Percentiles rank a stretch among this genome's conserved stretches.
These are phyloP conservation scores for Brassica hybrid DNA, from an alignment of 441 rosid genomes.

Conservation along the genomic window DNA sequence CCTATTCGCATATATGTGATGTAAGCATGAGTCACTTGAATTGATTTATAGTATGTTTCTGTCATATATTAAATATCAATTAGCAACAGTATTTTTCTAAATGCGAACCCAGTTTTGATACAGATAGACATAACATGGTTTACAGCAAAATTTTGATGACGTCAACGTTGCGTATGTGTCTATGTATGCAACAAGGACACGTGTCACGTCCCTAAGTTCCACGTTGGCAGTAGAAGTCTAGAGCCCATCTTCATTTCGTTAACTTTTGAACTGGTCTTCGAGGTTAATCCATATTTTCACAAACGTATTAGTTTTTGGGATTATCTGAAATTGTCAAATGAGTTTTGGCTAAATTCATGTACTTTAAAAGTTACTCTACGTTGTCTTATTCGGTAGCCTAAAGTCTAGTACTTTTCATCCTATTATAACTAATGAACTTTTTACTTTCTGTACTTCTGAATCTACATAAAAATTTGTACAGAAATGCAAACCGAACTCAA, in stretches of 20 bases:
- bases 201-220: conserved; percentile 34
- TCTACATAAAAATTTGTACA: background rate
- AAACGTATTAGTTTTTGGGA: background rate
- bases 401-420: conserved; percentile 13
- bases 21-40: conserved; percentile 39
- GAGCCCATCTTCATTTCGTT: conserved; percentile 8
- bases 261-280: conserved; percentile 17
- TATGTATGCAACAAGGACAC: conserved; percentile 38
- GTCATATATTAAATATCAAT: background rate
- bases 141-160: conserved; percentile 13
- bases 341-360: background rate
- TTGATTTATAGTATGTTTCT: background rate
- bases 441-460: background rate
- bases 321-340: conserved; percentile 1
- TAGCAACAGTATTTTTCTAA: background rate
- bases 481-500: background rate
- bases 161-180: conserved; percentile 33
- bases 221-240: conserved; percentile 14
- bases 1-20: background rate
- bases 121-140: background rate
- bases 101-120: background rate
- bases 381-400: conserved; percentile 18
- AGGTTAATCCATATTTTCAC: conserved; percentile 10
- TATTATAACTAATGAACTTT: background rate
- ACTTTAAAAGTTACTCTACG: conserved; percentile 11